Evolutionary conservation across 106 monocot genomes (phyloP), one percentile per base, ranked within the genome.

Genomic region (Apostasia ramifera): DNA sequence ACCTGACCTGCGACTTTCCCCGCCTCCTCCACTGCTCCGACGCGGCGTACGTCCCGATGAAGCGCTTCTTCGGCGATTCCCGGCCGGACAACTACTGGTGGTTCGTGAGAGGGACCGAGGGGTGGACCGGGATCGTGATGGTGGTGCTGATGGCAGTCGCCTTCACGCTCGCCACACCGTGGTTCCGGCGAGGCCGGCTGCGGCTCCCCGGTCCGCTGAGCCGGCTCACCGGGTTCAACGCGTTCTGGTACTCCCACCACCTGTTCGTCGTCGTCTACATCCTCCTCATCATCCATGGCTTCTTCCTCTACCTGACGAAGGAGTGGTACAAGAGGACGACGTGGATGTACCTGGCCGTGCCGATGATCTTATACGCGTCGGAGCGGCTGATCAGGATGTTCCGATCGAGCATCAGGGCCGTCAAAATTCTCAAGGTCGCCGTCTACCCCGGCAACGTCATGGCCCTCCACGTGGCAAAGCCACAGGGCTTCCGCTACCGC

Each of bases 171-270:
- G 94, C 94, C 53, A 83, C 81, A 8, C 94, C 94, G 0, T 95
- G 85, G 88, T 86, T 95, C 50, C 83, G 94, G 41, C 78, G 91
- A 15, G 80, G 76, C 45, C 56, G 78, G 2, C 53, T 95, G 14
- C 81, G 76, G 11, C 88, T 88, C 44, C 88, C 88, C 43, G 57
- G 68, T 1, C 65, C 85, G 81, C 37, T 95, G 5, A 83, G 80
- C 4, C 77, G 79, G 9, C 75, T 95, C 11, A 91, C 88, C 5
- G 94, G 94, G 0, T 95, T 95, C 83, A 95, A 91, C 59, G 94
- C 94, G 44, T 94, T 94, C 77, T 94, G 94, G 94, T 94, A 94
- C 85, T 87, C 90, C 1, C 94, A 95, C 67, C 94, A 95, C 70
- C 79, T 91, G 41, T 88, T 95, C 62, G 82, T 95, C 67, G 66